Conservation (phyloP, 768 basidiomycete species). For the Phaffia tasmanica region DNA sequence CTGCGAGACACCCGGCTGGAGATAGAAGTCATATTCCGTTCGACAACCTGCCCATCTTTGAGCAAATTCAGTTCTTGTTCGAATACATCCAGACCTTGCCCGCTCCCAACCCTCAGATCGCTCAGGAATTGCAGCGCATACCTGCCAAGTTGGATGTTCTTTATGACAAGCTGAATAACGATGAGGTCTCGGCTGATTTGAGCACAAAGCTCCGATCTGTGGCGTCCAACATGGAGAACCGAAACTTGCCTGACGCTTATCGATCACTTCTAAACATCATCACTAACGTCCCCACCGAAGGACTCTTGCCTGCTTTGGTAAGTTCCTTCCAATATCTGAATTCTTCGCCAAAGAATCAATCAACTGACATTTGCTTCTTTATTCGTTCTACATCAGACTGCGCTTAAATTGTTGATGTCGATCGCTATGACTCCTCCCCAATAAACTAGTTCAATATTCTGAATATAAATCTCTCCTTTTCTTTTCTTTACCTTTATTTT, state of each 20-base stretch:
- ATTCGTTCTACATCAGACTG: constrained; percentile 3
- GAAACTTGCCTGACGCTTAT: constrained; percentile 24
- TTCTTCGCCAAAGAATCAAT: background rate
- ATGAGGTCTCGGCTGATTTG: constrained; percentile 23
- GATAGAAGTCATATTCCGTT: constrained; percentile 87
- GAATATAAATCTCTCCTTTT: no score
- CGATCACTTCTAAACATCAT: constrained; percentile 20
- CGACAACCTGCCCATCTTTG: constrained; percentile 52
- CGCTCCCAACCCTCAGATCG: constrained; percentile 22
- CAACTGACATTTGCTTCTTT: background rate
- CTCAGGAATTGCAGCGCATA: constrained; percentile 19
- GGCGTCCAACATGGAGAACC: constrained; percentile 26
- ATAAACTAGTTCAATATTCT: no score
- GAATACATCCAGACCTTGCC: constrained; percentile 23
- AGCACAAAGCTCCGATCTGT: constrained; percentile 16
- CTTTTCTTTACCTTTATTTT: no score
- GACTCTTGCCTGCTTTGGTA: constrained; percentile 20
- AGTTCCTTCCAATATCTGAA: background rate
- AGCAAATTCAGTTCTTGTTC: constrained; percentile 32
- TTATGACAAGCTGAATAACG: constrained; percentile 25
- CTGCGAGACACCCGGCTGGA: constrained; percentile 45
- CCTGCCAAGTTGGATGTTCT: constrained; percentile 25
- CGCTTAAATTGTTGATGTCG: constrained; percentile 25
- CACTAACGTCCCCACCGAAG: constrained; percentile 18
- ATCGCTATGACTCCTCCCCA: constrained; percentile 19